Conservation (phyloP, 306 rosid species). For the Vachellia collinsii region DNA sequence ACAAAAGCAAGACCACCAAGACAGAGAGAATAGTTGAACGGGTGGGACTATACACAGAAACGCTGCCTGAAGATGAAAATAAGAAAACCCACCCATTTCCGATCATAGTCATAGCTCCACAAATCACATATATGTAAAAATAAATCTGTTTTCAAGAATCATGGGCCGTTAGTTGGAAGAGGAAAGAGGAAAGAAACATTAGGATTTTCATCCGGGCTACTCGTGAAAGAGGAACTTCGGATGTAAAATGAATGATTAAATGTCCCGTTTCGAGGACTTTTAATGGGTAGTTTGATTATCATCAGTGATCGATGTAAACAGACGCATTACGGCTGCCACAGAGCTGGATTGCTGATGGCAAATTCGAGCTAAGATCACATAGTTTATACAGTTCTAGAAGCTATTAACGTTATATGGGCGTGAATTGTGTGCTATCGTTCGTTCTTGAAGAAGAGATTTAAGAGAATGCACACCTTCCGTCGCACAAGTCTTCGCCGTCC, state of each 20-base stretch:
- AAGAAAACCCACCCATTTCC: not conserved
- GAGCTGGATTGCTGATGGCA: not conserved
- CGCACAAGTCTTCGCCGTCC: not conserved
- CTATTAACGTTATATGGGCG: conserved; percentile 3
- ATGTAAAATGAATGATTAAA: not conserved
- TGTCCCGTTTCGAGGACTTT: conserved; percentile 9
- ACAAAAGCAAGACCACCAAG: not conserved
- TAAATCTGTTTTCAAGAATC: not conserved
- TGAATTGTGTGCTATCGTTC: not conserved
- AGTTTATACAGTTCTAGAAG: not conserved
- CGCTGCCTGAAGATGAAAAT: not conserved
- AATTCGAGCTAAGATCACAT: not conserved
- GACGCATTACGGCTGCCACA: not conserved
- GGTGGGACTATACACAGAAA: not conserved
- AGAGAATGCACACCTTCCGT: not conserved
- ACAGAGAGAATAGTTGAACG: not conserved
- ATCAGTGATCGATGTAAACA: not conserved
- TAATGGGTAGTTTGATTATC: not conserved
- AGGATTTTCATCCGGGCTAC: not conserved
- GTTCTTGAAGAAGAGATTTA: not conserved
- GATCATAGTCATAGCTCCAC: not conserved
- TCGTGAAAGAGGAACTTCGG: not conserved
- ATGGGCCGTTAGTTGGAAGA: not conserved
- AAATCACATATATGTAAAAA: not conserved
- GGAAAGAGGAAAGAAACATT: not conserved